phyloP scores from a whole-genome alignment of 306 rosid species.

The Amphicarpaea edgeworthii region DNA sequence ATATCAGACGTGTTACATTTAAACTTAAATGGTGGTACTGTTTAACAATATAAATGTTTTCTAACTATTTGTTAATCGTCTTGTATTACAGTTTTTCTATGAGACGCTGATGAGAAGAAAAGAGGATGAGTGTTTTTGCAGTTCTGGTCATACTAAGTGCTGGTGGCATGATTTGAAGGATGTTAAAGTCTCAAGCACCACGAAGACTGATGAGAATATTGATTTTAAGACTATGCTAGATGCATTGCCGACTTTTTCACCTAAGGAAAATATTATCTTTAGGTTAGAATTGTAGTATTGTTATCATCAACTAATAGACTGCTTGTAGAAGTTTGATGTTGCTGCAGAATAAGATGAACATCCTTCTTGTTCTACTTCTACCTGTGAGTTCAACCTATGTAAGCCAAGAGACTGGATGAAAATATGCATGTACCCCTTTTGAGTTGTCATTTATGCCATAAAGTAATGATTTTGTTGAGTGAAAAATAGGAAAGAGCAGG shows the following conservation, averaged over 20 bases:
- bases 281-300: constrained; percentile 13
- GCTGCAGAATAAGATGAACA: background rate
- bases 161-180: constrained; percentile 50
- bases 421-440: background rate
- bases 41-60: background rate
- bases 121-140: constrained; percentile 26
- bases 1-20: background rate
- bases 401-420: background rate
- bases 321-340: constrained; percentile 1
- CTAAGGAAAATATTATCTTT: background rate
- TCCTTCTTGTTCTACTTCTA: background rate
- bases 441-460: no score
- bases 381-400: background rate
- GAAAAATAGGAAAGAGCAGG: no score
- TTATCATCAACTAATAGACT: background rate
- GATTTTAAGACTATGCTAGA: constrained; percentile 37
- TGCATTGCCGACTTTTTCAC: background rate
- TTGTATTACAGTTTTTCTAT: constrained; percentile 29
- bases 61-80: constrained; percentile 6
- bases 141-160: constrained; percentile 15
- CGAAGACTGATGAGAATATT: background rate
- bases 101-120: constrained; percentile 22
- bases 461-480: no score
- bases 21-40: background rate
- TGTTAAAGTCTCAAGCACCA: constrained; percentile 23